Evolutionary conservation across 345 rosid species (phyloP).

Genomic region (Jatropha curcas): DNA sequence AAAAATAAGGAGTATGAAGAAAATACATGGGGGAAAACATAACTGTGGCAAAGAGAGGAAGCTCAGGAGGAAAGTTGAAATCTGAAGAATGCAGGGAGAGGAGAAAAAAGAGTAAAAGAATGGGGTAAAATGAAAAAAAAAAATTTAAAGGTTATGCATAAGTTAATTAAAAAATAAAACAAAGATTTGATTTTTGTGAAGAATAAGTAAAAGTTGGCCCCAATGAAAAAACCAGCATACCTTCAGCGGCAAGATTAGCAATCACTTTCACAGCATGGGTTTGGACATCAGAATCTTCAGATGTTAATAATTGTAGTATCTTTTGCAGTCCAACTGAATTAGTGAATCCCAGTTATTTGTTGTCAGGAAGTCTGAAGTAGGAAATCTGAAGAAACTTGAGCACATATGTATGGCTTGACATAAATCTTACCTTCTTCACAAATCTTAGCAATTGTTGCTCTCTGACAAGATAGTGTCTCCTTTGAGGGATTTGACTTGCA

Average conservation of each 20-base stretch:
- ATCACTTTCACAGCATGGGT: conserved; percentile 90
- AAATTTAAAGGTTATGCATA: not conserved
- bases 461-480: conserved; percentile 65
- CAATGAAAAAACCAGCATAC: conserved; percentile 32
- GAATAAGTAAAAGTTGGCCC: not conserved
- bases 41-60: not conserved
- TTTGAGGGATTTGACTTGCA: conserved; percentile 59
- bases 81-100: not conserved
- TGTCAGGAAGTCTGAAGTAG: not conserved
- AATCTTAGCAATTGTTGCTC: conserved; percentile 84
- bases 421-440: conserved; percentile 79
- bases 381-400: not conserved
- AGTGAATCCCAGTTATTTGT: conserved; percentile 24
- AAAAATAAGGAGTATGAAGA: not conserved
- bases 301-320: conserved; percentile 68
- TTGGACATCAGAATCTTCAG: conserved; percentile 87
- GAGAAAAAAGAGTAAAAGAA: not conserved
- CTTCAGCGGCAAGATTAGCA: conserved; percentile 98
- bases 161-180: not conserved
- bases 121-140: not conserved
- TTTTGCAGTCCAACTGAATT: conserved; percentile 80
- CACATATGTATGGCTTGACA: not conserved
- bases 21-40: not conserved
- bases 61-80: not conserved
- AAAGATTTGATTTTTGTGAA: not conserved